A percentile compares a stretch with the other conserved stretches of the same genome.
phyloP scores from a whole-genome alignment of 2,329 filamentous ascomycete genomes.

The Botrytis pseudocinerea region DNA sequence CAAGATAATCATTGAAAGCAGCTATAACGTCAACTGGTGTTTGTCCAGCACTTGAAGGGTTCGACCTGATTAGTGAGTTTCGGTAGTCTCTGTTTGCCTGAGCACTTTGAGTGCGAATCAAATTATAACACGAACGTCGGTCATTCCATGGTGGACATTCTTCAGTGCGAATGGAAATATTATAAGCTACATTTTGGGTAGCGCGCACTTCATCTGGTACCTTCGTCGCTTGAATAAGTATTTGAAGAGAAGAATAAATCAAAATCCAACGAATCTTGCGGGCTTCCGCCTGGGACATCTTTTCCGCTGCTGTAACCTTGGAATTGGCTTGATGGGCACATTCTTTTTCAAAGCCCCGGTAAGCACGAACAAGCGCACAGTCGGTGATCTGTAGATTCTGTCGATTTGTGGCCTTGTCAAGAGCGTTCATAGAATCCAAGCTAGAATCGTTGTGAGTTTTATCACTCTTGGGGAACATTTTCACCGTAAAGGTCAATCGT shows the following conservation, averaged over 20 bases:
- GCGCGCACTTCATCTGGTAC: slow-evolving; percentile 63
- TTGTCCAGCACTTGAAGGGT: not conserved
- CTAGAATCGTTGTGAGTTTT: slow-evolving; percentile 51
- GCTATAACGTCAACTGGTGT: slow-evolving; percentile 47
- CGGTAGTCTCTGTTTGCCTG: slow-evolving; percentile 29
- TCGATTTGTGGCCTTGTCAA: slow-evolving; percentile 51
- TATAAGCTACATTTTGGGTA: slow-evolving; percentile 57
- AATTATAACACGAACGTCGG: slow-evolving; percentile 27
- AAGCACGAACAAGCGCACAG: slow-evolving; percentile 63
- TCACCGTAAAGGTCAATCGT: slow-evolving; percentile 35
- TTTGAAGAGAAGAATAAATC: slow-evolving; percentile 72
- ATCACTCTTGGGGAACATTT: slow-evolving; percentile 34
- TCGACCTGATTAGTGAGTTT: not conserved
- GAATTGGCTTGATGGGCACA: slow-evolving; percentile 49
- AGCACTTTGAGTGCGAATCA: slow-evolving; percentile 30
- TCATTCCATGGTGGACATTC: slow-evolving; percentile 37
- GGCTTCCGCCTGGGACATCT: slow-evolving; percentile 62
- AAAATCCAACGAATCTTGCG: slow-evolving; percentile 79
- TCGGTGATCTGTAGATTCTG: slow-evolving; percentile 41
- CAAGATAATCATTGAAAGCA: slow-evolving; percentile 55
- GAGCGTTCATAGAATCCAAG: slow-evolving; percentile 53
- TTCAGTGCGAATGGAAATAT: slow-evolving; percentile 38
- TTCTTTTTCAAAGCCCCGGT: slow-evolving; percentile 68
- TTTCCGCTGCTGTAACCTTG: slow-evolving; percentile 57
- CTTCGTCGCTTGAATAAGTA: slow-evolving; percentile 63